A percentile compares a stretch with the other conserved stretches of the same genome.
These are phyloP conservation scores for Blastobotrys attinorum DNA, from an alignment of 805 yeast genomes.

Conservation along the genomic window DNA sequence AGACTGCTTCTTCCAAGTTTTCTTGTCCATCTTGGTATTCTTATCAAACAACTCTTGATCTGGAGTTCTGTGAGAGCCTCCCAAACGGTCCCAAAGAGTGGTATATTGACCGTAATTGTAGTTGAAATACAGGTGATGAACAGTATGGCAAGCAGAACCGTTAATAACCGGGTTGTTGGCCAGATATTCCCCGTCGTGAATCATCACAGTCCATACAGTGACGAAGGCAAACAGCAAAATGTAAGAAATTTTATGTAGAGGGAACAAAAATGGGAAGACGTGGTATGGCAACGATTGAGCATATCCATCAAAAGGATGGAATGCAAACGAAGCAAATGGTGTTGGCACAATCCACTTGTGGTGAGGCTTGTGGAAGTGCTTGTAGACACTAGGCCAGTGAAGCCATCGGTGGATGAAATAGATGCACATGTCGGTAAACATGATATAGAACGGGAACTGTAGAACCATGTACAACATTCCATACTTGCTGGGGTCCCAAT, in stretches of 20 bases:
- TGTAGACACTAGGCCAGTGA: slow-evolving; percentile 89
- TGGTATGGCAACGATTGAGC: slow-evolving; percentile 91
- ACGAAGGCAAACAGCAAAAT: slow-evolving; percentile 79
- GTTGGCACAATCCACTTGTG: slow-evolving; percentile 99
- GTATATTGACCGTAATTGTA: slow-evolving; percentile 98
- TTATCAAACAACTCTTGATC: slow-evolving; percentile 77
- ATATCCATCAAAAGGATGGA: slow-evolving; percentile 97
- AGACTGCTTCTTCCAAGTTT: slow-evolving; percentile 65
- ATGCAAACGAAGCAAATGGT: slow-evolving; percentile 96
- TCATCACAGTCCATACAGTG: slow-evolving; percentile 97
- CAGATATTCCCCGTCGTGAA: slow-evolving; percentile 94
- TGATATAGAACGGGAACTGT: slow-evolving; percentile 71
- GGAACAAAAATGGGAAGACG: slow-evolving; percentile 83
- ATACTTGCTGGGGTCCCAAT: slow-evolving; percentile 53
- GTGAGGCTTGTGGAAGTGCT: slow-evolving; percentile 87
- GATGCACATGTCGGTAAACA: slow-evolving; percentile 92
- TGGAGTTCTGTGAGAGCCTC: slow-evolving; percentile 88
- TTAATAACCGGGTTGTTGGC: slow-evolving; percentile 89
- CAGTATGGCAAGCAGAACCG: slow-evolving; percentile 98
- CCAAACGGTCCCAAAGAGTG: slow-evolving; percentile 95
- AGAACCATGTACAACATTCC: slow-evolving; percentile 63
- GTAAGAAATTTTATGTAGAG: slow-evolving; percentile 81
- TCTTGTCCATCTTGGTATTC: slow-evolving; percentile 45
- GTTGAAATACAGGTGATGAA: slow-evolving; percentile 94
- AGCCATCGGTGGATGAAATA: slow-evolving; percentile 87